Base-by-base conservation (phyloP, 116 monocot genomes). In the Iris pallida region DNA sequence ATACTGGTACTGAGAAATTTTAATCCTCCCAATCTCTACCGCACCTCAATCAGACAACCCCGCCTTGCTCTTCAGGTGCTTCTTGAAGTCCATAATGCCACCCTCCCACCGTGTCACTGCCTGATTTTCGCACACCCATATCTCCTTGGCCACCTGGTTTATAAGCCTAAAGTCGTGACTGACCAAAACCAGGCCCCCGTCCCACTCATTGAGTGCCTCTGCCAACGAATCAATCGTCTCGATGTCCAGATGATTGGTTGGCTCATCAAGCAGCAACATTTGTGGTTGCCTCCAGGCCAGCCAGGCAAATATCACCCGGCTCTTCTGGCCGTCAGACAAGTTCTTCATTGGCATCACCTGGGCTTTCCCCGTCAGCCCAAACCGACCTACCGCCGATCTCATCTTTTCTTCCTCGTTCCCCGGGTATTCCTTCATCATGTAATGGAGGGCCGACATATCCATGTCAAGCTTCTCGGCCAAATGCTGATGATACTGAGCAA, bases 291-390 rank as follows among this genome's bases (percentile, higher is more conserved):
- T 81, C 85, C 90, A 97, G 1, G 97, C 97, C 43, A 97, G 66
- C 97, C 97, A 97, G 7, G 97, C 92, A 68, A 97, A 97, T 7
- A 97, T 88, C 64, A 97, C 90, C 55, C 97, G 43, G 66, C 97
- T 97, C 68, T 90, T 76, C 71, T 97, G 97, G 2, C 97, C 97
- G 47, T 97, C 97, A 0, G 96, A 97, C 4, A 97, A 66, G 73
- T 97, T 97, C 65, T 83, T 97, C 97, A 97, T 97, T 0, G 97
- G 92, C 97, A 97, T 97, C 63, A 92, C 80, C 83, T 94, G 93
- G 0, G 93, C 85, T 69, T 97, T 97, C 0, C 97, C 97, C 8
- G 89, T 80, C 58, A 97, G 47, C 16, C 97, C 97, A 57, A 97
- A 97, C 1, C 86, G 80, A 6, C 97, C 97, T 16, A 97, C 61